phyloP scores from a whole-genome alignment of 768 basidiomycete genomes.

The Lactarius evosmus region DNA sequence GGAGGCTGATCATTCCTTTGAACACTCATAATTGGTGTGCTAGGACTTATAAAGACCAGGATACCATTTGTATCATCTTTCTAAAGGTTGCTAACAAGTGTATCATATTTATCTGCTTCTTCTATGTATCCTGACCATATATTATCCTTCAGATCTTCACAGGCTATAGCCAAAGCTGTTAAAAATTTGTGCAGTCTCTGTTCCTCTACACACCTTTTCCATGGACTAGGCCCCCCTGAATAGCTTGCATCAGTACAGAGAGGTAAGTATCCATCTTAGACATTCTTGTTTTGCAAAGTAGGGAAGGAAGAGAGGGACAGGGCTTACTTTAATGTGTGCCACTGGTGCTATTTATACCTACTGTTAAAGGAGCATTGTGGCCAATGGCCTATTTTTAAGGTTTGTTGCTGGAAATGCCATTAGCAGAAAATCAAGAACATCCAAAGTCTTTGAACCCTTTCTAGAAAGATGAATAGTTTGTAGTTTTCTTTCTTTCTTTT shows the following conservation, averaged over 20 bases:
- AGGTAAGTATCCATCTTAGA: background rate
- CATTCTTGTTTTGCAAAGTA: background rate
- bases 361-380: too few relatives aligned
- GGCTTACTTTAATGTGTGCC: background rate
- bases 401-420: too few relatives aligned
- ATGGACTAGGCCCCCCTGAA: background rate
- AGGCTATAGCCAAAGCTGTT: background rate
- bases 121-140: conserved; percentile 21
- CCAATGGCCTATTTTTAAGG: too few relatives aligned
- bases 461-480: too few relatives aligned
- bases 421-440: too few relatives aligned
- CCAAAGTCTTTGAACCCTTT: too few relatives aligned
- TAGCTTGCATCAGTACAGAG: background rate
- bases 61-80: conserved; percentile 17
- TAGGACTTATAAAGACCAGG: conserved; percentile 22
- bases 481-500: too few relatives aligned
- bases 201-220: background rate
- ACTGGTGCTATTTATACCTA: background rate
- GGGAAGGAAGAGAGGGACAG: background rate
- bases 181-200: background rate
- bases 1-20: background rate
- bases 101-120: conserved; percentile 14
- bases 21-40: too few relatives aligned
- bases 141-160: conserved; percentile 1
- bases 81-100: background rate